Evolutionary conservation across 78 protist species (phyloP).

Genomic region (Tieghemostelium lacteum): DNA sequence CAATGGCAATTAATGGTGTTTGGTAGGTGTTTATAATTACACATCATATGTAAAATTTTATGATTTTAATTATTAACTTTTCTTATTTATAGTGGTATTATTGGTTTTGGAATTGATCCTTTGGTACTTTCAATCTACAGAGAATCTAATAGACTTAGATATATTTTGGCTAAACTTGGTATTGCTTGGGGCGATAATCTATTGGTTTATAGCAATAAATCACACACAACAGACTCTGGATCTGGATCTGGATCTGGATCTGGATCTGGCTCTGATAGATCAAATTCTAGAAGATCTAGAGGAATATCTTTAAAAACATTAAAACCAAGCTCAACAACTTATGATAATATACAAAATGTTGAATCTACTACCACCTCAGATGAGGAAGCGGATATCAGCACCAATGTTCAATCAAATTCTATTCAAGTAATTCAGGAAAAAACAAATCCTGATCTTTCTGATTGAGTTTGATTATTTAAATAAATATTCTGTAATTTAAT

Average conservation of each 20-base stretch:
- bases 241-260: background rate
- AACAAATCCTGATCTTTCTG: too few species aligned
- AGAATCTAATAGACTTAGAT: background rate
- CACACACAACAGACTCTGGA: background rate
- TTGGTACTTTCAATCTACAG: background rate
- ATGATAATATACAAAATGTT: too few species aligned
- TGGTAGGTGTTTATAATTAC: too few species aligned
- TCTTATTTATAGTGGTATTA: too few species aligned
- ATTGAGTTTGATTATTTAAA: too few species aligned
- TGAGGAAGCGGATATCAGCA: too few species aligned
- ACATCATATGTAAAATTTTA: too few species aligned
- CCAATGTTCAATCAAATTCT: too few species aligned
- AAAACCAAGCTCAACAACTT: background rate
- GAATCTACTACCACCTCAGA: too few species aligned
- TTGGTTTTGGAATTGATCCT: conserved; percentile 1
- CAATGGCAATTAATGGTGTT: conserved; percentile 23
- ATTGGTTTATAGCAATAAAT: background rate
- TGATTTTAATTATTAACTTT: too few species aligned
- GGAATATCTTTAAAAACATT: background rate
- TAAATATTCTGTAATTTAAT: too few species aligned
- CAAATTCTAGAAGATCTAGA: conserved; percentile 12
- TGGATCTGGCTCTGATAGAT: background rate
- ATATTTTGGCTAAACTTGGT: background rate
- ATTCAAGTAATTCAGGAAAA: too few species aligned
- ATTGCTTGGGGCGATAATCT: background rate